Percentiles rank a stretch among this genome's conserved stretches.
Evolutionary conservation across 805 yeast species (phyloP).

Genomic region (Yamadazyma akitaensis): DNA sequence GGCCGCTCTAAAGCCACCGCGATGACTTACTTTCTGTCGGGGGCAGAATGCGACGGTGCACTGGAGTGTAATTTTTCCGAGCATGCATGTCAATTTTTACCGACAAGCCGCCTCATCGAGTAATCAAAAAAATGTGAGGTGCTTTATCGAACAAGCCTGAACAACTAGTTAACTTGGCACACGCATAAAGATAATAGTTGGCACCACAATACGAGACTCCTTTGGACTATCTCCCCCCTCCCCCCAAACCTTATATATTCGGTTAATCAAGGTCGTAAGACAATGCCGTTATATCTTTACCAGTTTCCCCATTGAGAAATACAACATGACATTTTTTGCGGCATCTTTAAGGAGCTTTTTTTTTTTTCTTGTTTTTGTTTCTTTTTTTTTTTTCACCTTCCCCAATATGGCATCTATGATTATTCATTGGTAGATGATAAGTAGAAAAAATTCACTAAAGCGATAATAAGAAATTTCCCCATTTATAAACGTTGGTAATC

Average conservation of each 20-base stretch:
- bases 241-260: neutral
- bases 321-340: constrained; percentile 5
- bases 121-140: too few relatives aligned
- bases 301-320: constrained; percentile 1
- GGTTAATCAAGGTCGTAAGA: neutral
- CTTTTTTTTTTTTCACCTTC: neutral
- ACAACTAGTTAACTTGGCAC: too few relatives aligned
- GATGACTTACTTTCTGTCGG: too few relatives aligned
- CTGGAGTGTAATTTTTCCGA: too few relatives aligned
- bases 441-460: neutral
- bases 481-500: neutral
- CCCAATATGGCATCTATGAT: neutral
- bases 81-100: too few relatives aligned
- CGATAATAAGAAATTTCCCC: neutral
- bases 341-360: neutral
- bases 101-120: too few relatives aligned
- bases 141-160: too few relatives aligned
- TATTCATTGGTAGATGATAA: constrained; percentile 3
- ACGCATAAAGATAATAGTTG: neutral
- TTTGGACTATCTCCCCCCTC: too few relatives aligned
- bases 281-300: neutral
- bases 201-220: too few relatives aligned
- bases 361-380: neutral
- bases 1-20: too few relatives aligned
- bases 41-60: too few relatives aligned